Evolutionary conservation across 192 early-diverging fungal genomes (phyloP).

Genomic region (Coemansia biformis): DNA sequence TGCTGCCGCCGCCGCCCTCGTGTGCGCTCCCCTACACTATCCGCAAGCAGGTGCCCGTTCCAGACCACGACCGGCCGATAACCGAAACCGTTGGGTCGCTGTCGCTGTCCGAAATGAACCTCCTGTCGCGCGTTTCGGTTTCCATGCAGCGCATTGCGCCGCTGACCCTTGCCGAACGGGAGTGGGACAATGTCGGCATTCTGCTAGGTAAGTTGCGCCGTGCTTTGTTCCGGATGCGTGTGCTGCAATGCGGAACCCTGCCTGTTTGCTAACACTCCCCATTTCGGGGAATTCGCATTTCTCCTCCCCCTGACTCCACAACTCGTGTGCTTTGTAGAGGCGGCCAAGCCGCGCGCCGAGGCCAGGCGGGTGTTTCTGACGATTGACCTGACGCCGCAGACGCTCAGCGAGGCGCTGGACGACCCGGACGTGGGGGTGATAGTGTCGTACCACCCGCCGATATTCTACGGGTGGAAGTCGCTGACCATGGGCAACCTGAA

Average conservation of each 20-base stretch:
- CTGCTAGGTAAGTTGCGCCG: constrained; percentile 55
- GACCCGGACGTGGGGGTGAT: constrained; percentile 79
- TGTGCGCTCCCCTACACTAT: constrained; percentile 30
- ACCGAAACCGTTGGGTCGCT: constrained; percentile 11
- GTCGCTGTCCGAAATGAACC: constrained; percentile 25
- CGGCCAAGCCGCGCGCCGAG: constrained; percentile 67
- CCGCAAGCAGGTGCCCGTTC: constrained; percentile 26
- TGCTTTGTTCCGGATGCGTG: too few relatives aligned
- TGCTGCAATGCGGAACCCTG: too few relatives aligned
- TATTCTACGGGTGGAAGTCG: constrained; percentile 79
- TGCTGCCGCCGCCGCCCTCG: constrained; percentile 2
- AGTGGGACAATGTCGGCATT: constrained; percentile 95
- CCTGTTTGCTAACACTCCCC: not conserved
- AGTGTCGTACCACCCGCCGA: constrained; percentile 90
- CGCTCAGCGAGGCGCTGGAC: constrained; percentile 68
- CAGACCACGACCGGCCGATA: constrained; percentile 6
- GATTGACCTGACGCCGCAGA: constrained; percentile 80
- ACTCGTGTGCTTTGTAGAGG: constrained; percentile 53
- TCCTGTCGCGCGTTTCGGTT: constrained; percentile 41
- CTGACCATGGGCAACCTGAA: constrained; percentile 70
- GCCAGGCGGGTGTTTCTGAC: constrained; percentile 80
- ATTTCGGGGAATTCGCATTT: constrained; percentile 1
- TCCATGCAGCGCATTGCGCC: constrained; percentile 84
- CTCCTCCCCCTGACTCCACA: not conserved
- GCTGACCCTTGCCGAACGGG: constrained; percentile 66